Percentiles rank a stretch among this genome's conserved stretches.
Evolutionary conservation across 208 protist species (phyloP).

Genomic region (Leishmania arabica): DNA sequence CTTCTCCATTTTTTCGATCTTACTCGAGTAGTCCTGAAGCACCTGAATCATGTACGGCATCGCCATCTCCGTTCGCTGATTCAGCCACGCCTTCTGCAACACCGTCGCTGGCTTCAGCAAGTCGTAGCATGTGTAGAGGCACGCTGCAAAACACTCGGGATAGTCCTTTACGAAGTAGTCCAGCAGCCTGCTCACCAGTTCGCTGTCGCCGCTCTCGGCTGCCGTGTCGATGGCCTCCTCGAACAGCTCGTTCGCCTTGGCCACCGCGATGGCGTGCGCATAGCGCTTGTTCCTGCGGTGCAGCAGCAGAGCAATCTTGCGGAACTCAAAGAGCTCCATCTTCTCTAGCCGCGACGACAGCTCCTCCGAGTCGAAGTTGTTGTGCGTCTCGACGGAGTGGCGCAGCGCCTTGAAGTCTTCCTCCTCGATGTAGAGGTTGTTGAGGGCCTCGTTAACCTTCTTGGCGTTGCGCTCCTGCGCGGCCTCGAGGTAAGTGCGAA

Average conservation of each 20-base stretch:
- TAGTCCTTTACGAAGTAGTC: conserved; percentile 97
- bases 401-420: conserved; percentile 98
- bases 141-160: conserved; percentile 96
- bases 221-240: conserved; percentile 99
- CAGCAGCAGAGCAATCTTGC: conserved; percentile 97
- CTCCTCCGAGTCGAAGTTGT: conserved; percentile 97
- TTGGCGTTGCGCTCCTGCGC: conserved; percentile 93
- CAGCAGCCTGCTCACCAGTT: conserved; percentile 95
- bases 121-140: conserved; percentile 99
- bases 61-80: conserved; percentile 96
- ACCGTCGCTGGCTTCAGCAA: conserved; percentile 94
- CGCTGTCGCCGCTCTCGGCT: conserved; percentile 91
- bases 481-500: conserved; percentile 97
- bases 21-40: conserved; percentile 93
- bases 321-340: conserved; percentile 99
- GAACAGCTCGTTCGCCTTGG: conserved; percentile 98
- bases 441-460: conserved; percentile 98
- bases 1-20: conserved; percentile 87
- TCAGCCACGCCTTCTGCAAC: conserved; percentile 98
- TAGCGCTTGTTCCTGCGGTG: conserved; percentile 95
- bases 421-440: conserved; percentile 98
- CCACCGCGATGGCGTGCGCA: conserved; percentile 94
- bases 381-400: conserved; percentile 94
- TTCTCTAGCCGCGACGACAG: conserved; percentile 97
- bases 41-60: conserved; percentile 99